These are phyloP conservation scores for Aspergillus arachidicola DNA, from an alignment of 2,329 filamentous ascomycete genomes.

Conservation along the genomic window DNA sequence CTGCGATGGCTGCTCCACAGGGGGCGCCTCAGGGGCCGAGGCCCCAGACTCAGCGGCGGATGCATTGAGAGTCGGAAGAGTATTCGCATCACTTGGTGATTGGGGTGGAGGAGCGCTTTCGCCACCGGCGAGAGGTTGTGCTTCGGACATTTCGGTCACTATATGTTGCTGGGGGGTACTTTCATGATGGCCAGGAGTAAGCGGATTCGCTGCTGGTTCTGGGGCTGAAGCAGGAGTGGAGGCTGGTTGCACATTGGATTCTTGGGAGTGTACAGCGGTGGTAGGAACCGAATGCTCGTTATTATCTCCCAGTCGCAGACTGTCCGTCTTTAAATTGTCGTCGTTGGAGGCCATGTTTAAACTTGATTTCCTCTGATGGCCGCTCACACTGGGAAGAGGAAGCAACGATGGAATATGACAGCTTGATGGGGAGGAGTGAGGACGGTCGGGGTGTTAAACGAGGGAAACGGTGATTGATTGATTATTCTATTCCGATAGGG, in stretches of 20 bases:
- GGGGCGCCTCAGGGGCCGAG: constrained; percentile 23
- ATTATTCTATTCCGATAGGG: neutral
- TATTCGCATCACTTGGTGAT: constrained; percentile 16
- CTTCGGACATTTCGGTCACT: constrained; percentile 15
- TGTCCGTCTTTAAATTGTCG: constrained; percentile 25
- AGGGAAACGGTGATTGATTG: constrained; percentile 2
- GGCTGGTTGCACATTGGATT: constrained; percentile 18
- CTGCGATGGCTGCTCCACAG: constrained; percentile 24
- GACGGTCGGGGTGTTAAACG: neutral
- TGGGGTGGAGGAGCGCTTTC: constrained; percentile 23
- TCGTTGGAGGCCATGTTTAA: constrained; percentile 25
- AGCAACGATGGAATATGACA: neutral
- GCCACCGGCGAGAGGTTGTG: constrained; percentile 26
- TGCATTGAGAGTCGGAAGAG: constrained; percentile 14
- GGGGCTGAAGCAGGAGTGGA: constrained; percentile 14
- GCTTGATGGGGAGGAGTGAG: neutral
- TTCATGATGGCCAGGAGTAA: constrained; percentile 12
- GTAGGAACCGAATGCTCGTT: constrained; percentile 22
- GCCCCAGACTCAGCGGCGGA: constrained; percentile 27
- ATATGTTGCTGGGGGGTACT: constrained; percentile 13
- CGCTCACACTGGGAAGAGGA: neutral
- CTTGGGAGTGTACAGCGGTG: constrained; percentile 24
- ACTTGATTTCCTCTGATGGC: neutral
- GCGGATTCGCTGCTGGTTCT: constrained; percentile 14
- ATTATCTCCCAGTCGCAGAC: constrained; percentile 15